Evolutionary conservation across 768 basidiomycete species (phyloP), one percentile per base, ranked within the genome.

Genomic region (Kockovaella imperatae): DNA sequence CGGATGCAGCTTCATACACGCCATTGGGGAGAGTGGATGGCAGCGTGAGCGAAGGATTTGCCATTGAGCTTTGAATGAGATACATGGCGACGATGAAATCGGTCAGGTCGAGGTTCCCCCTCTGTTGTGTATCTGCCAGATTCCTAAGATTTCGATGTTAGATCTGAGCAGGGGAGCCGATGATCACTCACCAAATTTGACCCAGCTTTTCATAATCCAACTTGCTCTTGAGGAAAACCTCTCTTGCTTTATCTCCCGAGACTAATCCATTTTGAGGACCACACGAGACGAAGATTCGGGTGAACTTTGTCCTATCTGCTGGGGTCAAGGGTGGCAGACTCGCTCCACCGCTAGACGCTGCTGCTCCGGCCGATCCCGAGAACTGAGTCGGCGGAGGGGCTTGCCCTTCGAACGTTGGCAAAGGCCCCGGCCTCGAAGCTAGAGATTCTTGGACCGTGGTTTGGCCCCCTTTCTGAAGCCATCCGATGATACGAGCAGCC

Each of bases 71-170:
- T 72, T 96, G 90, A 56, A 97, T 90, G 66, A 96, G 80, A 71
- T 87, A 88, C 90, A 95, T 91, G 32, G 84, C 95, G 62, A 99
- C 81, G 51, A 85, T 83, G 67, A 99, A 99, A 72, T 99, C 95
- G 36, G 83, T 77, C 14, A 81, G 74, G 69, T 99, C 95, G 51
- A 99, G 81, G 11, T 78, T 75, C 43, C 95, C 93, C 52, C 95
- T 79, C 57, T 85, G 80, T 71, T 91, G 86, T 3, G 90, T 91
- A 70, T 99, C 95, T n/a, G 91, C 85, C 31, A 99, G 78, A 54
- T 78, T 83, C 91, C 90, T 95, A 59, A 3, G 40, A 15, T 20
- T 11, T 28, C 45, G n/a, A 28, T 42, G 42, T 17, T 13, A 32
- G 42, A 24, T 5, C 35, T 35, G 23, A 17, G 20, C 15, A 25